Conservation (phyloP, 345 rosid species). For the Mangifera indica region DNA sequence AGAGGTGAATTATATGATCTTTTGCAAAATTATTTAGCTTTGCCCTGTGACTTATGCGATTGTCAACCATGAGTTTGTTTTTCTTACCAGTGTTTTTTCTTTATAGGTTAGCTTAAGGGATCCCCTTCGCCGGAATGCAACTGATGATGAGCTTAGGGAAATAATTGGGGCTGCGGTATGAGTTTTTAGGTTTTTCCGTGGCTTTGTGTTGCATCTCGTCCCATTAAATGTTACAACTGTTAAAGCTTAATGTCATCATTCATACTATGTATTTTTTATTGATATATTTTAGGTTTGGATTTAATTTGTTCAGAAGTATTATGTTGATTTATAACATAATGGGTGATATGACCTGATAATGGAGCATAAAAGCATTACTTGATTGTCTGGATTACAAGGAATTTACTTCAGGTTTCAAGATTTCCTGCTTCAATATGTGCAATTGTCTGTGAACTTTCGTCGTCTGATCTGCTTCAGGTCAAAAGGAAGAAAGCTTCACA, state of each 20-base stretch:
- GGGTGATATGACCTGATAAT: neutral
- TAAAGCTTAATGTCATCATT: neutral
- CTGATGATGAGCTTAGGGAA: slow-evolving; percentile 63
- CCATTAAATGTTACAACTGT: neutral
- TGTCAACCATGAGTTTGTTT: neutral
- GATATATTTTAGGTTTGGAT: neutral
- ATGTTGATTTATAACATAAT: neutral
- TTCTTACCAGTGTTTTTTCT: slow-evolving; percentile 15
- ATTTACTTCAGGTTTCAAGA: neutral
- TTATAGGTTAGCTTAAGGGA: slow-evolving; percentile 91
- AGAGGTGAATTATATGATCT: slow-evolving; percentile 49
- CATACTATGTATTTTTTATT: neutral
- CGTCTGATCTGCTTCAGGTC: slow-evolving; percentile 43
- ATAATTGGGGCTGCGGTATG: slow-evolving; percentile 92
- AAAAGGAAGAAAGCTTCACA: slow-evolving; percentile 78
- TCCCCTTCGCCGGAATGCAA: slow-evolving; percentile 77
- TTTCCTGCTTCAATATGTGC: slow-evolving; percentile 1
- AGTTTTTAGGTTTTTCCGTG: slow-evolving; percentile 10
- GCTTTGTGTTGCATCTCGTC: neutral
- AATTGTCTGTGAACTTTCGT: neutral
- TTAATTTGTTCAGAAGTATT: neutral
- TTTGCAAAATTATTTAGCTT: slow-evolving; percentile 6
- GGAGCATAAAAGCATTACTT: neutral
- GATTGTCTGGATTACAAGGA: neutral
- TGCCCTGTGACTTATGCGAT: neutral